These are phyloP conservation scores for Alternaria consortialis DNA, from an alignment of 2,329 filamentous ascomycete species.

Conservation along the genomic window DNA sequence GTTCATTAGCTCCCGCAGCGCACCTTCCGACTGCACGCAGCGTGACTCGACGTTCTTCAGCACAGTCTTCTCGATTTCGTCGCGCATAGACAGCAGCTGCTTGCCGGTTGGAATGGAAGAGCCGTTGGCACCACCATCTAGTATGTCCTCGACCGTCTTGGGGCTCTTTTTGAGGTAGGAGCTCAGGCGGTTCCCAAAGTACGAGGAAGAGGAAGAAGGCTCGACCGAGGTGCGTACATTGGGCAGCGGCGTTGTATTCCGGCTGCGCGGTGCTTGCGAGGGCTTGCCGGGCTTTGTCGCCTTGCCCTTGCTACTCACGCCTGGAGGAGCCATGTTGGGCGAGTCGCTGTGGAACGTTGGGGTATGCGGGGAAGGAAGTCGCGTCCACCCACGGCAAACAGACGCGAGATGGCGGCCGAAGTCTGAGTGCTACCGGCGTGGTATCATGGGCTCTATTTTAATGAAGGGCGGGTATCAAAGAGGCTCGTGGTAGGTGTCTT, in stretches of 20 bases:
- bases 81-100: constrained; percentile 70
- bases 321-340: constrained; percentile 43
- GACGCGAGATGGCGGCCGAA: background rate
- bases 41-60: constrained; percentile 59
- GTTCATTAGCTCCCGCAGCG: constrained; percentile 74
- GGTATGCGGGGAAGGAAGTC: constrained; percentile 21
- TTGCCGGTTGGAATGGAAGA: constrained; percentile 65
- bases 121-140: constrained; percentile 68
- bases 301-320: constrained; percentile 60
- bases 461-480: background rate
- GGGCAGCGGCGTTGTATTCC: constrained; percentile 79
- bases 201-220: constrained; percentile 56
- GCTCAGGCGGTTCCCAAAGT: constrained; percentile 68
- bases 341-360: constrained; percentile 12
- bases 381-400: constrained; percentile 6
- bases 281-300: constrained; percentile 53
- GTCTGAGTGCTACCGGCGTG: background rate
- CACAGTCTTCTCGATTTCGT: constrained; percentile 68
- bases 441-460: background rate
- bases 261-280: constrained; percentile 62
- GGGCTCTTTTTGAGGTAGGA: constrained; percentile 66
- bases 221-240: constrained; percentile 58
- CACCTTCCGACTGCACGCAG: constrained; percentile 73
- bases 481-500: background rate
- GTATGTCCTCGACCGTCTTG: constrained; percentile 73